Base-by-base conservation (phyloP, 805 yeast genomes). In the Sugiyamaella lignohabitans region DNA sequence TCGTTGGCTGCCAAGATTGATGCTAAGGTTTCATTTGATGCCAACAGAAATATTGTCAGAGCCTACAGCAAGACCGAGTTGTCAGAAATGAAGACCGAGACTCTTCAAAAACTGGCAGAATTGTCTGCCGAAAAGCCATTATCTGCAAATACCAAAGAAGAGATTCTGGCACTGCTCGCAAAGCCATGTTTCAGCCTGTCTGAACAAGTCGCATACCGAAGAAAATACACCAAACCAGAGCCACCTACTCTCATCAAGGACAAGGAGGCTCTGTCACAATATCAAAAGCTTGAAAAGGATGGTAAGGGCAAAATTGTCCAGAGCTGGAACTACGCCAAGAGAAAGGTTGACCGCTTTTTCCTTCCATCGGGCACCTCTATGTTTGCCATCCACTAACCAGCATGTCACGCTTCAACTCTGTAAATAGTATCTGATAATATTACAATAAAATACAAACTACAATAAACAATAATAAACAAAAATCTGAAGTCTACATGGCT, bases 301-400 rank as follows among this genome's bases (percentile, higher is more conserved):
- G 79, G 79, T 57, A 71, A 73, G 20, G 71, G 76, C 17, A 63
- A 71, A 35, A 69, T 75, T 11, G 69, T 75, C 46, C 74, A 75
- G 54, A 74, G 80, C 48, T 86, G 81, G 75, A 80, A 86, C 61
- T 76, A 79, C 46, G 71, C 66, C 19, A 71, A 71, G 40, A 70
- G 77, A 53, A 69, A 63, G 49, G 69, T 82, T 34, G 80, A 78
- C 50, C 66, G 71, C 4, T 67, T 82, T 49, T 63, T 51, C 41
- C 54, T 63, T 11, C 66, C 66, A n/a, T 38, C 46, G 6, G 45
- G 57, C 17, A 54, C 48, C 2, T 56, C 58, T 22, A 55, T 49
- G 44, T 52, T 58, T 38, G 45, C 56, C 3, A 54, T 61, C 40
- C 51, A 47, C 36, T 40, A 24, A 45, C 24, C 38, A 40, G 46